phyloP scores from a whole-genome alignment of 768 basidiomycete genomes.

The Pleurotus salmoneostramineus region DNA sequence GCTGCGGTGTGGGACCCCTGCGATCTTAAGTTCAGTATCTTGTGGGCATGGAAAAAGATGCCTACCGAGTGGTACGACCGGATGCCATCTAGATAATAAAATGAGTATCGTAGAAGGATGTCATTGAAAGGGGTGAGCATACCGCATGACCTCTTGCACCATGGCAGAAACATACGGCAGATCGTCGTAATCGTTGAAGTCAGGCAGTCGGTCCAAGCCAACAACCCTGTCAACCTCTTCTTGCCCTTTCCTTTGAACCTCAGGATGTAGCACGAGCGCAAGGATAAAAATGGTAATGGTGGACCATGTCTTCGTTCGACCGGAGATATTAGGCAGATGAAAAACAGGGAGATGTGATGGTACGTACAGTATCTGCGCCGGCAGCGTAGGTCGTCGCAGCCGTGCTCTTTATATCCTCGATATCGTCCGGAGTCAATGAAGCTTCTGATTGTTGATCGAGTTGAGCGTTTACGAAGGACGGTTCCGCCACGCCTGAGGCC shows the following conservation, averaged over 20 bases:
- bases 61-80: slow-evolving; percentile 10
- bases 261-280: slow-evolving; percentile 11
- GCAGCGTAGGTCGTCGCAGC: neutral
- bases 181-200: slow-evolving; percentile 12
- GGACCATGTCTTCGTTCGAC: neutral
- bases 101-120: neutral
- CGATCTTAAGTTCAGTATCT: neutral
- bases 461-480: slow-evolving; percentile 4
- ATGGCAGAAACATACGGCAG: slow-evolving; percentile 32
- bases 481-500: neutral
- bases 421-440: neutral
- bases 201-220: slow-evolving; percentile 19
- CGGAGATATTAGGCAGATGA: neutral
- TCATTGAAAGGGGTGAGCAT: slow-evolving; percentile 9
- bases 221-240: slow-evolving; percentile 23
- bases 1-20: slow-evolving; percentile 25
- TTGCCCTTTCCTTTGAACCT: slow-evolving; percentile 20
- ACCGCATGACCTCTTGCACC: slow-evolving; percentile 45
- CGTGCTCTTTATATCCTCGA: neutral
- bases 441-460: neutral
- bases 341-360: neutral
- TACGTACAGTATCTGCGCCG: neutral
- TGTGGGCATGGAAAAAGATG: neutral
- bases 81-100: slow-evolving; percentile 11
- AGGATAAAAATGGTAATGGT: neutral